phyloP scores from a whole-genome alignment of 1,139 yeast genomes.

The Scheffersomyces lignicola region DNA sequence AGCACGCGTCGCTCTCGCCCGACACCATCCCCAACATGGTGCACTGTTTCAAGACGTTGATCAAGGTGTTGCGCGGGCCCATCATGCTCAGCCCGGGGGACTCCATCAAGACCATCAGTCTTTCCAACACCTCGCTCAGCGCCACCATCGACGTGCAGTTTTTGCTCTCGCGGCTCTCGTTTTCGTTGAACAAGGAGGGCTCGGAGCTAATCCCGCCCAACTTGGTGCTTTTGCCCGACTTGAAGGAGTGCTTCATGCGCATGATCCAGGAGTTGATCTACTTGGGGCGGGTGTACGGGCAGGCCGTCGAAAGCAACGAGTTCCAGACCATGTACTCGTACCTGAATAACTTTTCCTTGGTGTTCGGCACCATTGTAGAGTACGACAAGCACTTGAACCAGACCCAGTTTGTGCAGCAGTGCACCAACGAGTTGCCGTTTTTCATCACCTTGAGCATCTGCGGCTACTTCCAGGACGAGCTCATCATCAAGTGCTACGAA shows the following conservation, averaged over 20 bases:
- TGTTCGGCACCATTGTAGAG: slow-evolving; percentile 38
- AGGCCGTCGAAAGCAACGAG: slow-evolving; percentile 24
- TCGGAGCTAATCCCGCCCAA: slow-evolving; percentile 62
- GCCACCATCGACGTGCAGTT: slow-evolving; percentile 57
- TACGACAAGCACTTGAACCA: slow-evolving; percentile 40
- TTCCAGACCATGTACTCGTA: slow-evolving; percentile 41
- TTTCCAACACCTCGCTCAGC: slow-evolving; percentile 49
- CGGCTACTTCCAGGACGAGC: slow-evolving; percentile 59
- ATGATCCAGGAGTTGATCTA: slow-evolving; percentile 50
- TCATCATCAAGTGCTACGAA: slow-evolving; percentile 63
- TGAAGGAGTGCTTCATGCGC: slow-evolving; percentile 49
- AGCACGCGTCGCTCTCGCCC: slow-evolving; percentile 27
- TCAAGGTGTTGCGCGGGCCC: slow-evolving; percentile 65
- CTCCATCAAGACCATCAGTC: slow-evolving; percentile 53
- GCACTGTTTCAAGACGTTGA: slow-evolving; percentile 56
- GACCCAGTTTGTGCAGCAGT: slow-evolving; percentile 11
- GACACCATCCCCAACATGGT: slow-evolving; percentile 48
- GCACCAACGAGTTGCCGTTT: slow-evolving; percentile 23
- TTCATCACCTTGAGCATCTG: slow-evolving; percentile 59
- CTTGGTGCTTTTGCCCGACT: slow-evolving; percentile 24
- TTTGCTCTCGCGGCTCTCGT: slow-evolving; percentile 47
- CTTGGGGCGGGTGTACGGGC: slow-evolving; percentile 31
- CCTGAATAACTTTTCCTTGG: slow-evolving; percentile 36
- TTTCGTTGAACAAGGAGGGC: slow-evolving; percentile 38
- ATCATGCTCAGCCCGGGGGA: slow-evolving; percentile 41